Evolutionary conservation across 2,329 filamentous ascomycete species (phyloP).

Genomic region (Pseudocercospora eumusae): DNA sequence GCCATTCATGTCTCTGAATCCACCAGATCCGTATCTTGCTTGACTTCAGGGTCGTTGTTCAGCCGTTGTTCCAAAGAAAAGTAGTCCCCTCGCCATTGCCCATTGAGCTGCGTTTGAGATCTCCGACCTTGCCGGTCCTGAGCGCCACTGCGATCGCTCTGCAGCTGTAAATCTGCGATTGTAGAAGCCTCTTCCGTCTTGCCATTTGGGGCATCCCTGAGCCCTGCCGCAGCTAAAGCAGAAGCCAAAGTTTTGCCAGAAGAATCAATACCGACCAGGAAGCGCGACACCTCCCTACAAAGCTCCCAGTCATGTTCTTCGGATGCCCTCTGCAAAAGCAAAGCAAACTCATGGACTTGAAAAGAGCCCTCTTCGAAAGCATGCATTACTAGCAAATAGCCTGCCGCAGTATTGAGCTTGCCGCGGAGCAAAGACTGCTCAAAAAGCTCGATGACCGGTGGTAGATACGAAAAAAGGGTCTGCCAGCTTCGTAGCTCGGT

Average conservation of each 20-base stretch:
- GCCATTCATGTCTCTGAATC: neutral
- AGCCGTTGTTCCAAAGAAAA: slow-evolving; percentile 18
- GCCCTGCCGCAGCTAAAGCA: slow-evolving; percentile 56
- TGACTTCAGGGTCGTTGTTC: neutral
- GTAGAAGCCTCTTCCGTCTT: neutral
- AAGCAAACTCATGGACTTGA: slow-evolving; percentile 68
- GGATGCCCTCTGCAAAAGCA: slow-evolving; percentile 78
- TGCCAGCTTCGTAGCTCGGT: slow-evolving; percentile 95
- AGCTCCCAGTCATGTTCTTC: slow-evolving; percentile 89
- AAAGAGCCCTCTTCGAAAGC: slow-evolving; percentile 60
- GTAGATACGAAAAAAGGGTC: slow-evolving; percentile 87
- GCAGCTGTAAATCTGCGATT: neutral
- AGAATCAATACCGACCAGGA: slow-evolving; percentile 88
- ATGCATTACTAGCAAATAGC: slow-evolving; percentile 92
- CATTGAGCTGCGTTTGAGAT: slow-evolving; percentile 4
- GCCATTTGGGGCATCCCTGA: slow-evolving; percentile 22
- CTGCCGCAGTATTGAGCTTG: slow-evolving; percentile 89
- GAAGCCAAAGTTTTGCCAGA: slow-evolving; percentile 76
- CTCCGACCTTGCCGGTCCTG: slow-evolving; percentile 1
- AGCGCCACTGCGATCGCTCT: neutral
- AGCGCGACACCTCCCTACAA: slow-evolving; percentile 92
- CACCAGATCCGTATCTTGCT: neutral
- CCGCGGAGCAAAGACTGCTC: slow-evolving; percentile 85
- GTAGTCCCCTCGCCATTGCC: slow-evolving; percentile 17
- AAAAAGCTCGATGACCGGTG: slow-evolving; percentile 86